Percentiles rank a stretch among this genome's conserved stretches.
Evolutionary conservation across 768 basidiomycete species (phyloP).

Genomic region (Mycena latifolia): DNA sequence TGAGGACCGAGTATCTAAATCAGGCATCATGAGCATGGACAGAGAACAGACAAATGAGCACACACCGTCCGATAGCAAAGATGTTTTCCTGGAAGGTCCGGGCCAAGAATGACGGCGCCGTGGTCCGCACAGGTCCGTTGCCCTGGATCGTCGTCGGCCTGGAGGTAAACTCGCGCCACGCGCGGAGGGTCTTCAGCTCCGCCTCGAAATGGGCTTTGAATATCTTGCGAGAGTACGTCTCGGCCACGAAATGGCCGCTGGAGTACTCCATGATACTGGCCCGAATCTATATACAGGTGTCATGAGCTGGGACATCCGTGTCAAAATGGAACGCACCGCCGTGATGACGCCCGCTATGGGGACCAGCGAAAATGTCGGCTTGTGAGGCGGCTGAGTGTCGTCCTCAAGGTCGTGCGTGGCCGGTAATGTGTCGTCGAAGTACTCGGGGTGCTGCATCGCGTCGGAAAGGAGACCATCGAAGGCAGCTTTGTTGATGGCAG

Average conservation of each 20-base stretch:
- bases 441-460: conserved; percentile 16
- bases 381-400: not conserved
- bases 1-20: not conserved
- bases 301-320: not conserved
- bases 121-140: not conserved
- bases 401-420: not conserved
- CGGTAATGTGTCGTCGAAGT: conserved; percentile 16
- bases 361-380: conserved; percentile 13
- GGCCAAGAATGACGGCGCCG: conserved; percentile 5
- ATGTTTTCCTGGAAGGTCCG: conserved; percentile 4
- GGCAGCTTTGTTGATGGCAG: not conserved
- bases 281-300: not conserved
- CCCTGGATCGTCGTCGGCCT: conserved; percentile 8
- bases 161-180: conserved; percentile 9
- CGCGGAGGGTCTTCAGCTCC: conserved; percentile 14
- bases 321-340: not conserved
- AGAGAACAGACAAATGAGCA: not conserved
- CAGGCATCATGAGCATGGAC: not conserved
- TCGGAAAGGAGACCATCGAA: conserved; percentile 1
- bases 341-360: not conserved
- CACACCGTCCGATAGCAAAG: conserved; percentile 7
- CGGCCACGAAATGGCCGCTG: conserved; percentile 12
- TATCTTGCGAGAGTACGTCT: conserved; percentile 3
- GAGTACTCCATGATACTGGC: conserved; percentile 18
- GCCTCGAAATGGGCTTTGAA: conserved; percentile 13